A percentile compares a stretch with the other conserved stretches of the same genome.
These are phyloP conservation scores for Penicillium arizonense DNA, from an alignment of 495 filamentous ascomycete genomes.

Conservation along the genomic window DNA sequence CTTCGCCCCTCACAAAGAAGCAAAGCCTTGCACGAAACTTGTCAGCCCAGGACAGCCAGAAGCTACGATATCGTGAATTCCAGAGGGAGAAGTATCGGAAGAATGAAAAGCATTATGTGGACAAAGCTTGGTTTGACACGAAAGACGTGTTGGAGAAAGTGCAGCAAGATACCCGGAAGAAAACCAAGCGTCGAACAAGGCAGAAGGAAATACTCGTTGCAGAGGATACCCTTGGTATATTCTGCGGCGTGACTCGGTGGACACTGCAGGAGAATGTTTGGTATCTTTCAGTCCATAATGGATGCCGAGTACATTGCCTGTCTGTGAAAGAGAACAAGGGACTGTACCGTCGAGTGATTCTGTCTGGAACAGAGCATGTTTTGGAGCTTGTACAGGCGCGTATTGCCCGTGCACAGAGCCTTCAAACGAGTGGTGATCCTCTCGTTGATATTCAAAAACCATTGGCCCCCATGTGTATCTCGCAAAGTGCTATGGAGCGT, in stretches of 20 bases:
- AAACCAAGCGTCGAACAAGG: constrained; percentile 8
- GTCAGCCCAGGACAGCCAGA: constrained; percentile 25
- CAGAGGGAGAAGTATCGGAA: constrained; percentile 6
- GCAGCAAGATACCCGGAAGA: constrained; percentile 12
- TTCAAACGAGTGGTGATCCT: constrained; percentile 30
- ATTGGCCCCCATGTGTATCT: constrained; percentile 28
- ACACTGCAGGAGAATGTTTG: constrained; percentile 39
- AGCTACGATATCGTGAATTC: constrained; percentile 28
- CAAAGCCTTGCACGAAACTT: constrained; percentile 1
- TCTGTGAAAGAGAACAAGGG: constrained; percentile 31
- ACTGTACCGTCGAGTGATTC: constrained; percentile 30
- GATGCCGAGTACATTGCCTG: constrained; percentile 40
- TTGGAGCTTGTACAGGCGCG: constrained; percentile 28
- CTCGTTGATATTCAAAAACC: constrained; percentile 31
- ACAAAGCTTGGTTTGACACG: constrained; percentile 25
- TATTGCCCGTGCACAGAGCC: constrained; percentile 19
- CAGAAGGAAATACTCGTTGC: constrained; percentile 34
- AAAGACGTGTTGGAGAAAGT: constrained; percentile 23
- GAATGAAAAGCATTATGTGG: neutral
- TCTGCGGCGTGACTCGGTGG: constrained; percentile 29
- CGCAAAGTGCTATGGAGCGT: constrained; percentile 16
- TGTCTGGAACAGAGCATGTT: constrained; percentile 33
- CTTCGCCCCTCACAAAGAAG: neutral
- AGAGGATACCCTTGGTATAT: constrained; percentile 38
- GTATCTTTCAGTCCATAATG: constrained; percentile 33